These are phyloP conservation scores for Epithemia pelagica DNA, from an alignment of 108 stramenopile species.

Conservation along the genomic window DNA sequence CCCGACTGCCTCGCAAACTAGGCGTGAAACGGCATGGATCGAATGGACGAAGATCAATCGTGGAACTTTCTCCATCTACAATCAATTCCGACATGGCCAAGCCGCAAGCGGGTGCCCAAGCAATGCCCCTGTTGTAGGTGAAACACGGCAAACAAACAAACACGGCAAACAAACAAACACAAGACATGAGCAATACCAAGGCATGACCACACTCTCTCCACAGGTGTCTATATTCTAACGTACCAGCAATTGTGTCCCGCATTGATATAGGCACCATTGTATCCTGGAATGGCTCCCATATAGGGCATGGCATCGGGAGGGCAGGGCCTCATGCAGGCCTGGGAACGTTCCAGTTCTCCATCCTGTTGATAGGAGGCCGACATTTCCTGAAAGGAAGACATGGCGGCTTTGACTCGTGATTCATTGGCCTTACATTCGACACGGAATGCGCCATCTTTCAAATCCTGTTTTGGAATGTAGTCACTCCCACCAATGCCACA, in stretches of 20 bases:
- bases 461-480: constrained; percentile 78
- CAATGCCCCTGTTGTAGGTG: constrained; percentile 60
- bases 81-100: constrained; percentile 83
- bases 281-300: constrained; percentile 84
- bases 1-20: constrained; percentile 44
- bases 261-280: constrained; percentile 79
- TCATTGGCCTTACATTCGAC: constrained; percentile 70
- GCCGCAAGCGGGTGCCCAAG: constrained; percentile 93
- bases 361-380: constrained; percentile 41
- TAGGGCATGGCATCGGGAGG: constrained; percentile 89
- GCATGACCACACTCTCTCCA: background rate
- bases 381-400: constrained; percentile 59
- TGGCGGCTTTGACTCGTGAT: constrained; percentile 73
- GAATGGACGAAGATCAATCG: constrained; percentile 57
- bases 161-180: too few relatives aligned
- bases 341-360: constrained; percentile 51
- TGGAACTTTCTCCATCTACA: constrained; percentile 53
- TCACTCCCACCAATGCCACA: constrained; percentile 95
- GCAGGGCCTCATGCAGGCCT: constrained; percentile 72
- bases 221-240: background rate
- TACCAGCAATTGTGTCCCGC: constrained; percentile 96
- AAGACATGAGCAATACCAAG: background rate
- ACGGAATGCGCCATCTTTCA: constrained; percentile 73
- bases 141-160: too few relatives aligned
- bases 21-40: constrained; percentile 68